These are phyloP conservation scores for Biscogniauxia mediterranea DNA, from an alignment of 2,329 filamentous ascomycete genomes.

Conservation along the genomic window DNA sequence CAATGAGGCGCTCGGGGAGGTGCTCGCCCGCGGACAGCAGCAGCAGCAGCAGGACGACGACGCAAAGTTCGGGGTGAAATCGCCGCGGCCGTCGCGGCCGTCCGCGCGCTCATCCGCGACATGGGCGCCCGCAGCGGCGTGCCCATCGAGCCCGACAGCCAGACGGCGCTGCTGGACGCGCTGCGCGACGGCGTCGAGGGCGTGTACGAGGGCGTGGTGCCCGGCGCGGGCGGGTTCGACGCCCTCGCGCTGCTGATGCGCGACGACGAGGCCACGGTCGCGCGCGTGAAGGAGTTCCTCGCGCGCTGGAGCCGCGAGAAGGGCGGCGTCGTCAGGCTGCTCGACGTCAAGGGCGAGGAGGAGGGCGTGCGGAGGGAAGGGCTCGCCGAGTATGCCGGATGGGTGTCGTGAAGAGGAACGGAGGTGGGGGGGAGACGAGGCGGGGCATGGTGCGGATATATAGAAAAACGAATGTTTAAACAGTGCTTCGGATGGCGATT, in stretches of 20 bases:
- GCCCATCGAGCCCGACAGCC: slow-evolving; percentile 83
- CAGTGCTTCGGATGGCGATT: background rate
- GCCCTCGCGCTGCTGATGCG: slow-evolving; percentile 78
- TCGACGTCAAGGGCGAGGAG: slow-evolving; percentile 43
- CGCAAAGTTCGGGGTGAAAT: slow-evolving; percentile 27
- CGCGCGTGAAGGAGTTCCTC: slow-evolving; percentile 60
- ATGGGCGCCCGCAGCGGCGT: slow-evolving; percentile 76
- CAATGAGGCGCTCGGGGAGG: slow-evolving; percentile 69
- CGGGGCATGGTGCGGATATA: background rate
- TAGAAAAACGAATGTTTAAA: background rate
- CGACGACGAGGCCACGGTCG: slow-evolving; percentile 66
- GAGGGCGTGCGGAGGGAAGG: slow-evolving; percentile 31
- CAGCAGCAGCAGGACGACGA: slow-evolving; percentile 23
- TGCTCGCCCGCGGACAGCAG: slow-evolving; percentile 48
- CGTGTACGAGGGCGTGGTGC: slow-evolving; percentile 87
- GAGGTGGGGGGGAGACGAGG: background rate
- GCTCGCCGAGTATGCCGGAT: slow-evolving; percentile 29
- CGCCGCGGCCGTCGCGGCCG: slow-evolving; percentile 45
- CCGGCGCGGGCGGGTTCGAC: slow-evolving; percentile 91
- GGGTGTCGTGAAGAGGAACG: slow-evolving; percentile 18
- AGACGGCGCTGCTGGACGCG: slow-evolving; percentile 81
- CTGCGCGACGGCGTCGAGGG: slow-evolving; percentile 66
- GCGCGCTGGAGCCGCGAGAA: slow-evolving; percentile 61
- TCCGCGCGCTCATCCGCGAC: slow-evolving; percentile 64
- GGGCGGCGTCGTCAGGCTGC: slow-evolving; percentile 63